Evolutionary conservation across 1,284 basidiomycete genomes (phyloP), one percentile per base, ranked within the genome.

Genomic region (Ganoderma boninense): DNA sequence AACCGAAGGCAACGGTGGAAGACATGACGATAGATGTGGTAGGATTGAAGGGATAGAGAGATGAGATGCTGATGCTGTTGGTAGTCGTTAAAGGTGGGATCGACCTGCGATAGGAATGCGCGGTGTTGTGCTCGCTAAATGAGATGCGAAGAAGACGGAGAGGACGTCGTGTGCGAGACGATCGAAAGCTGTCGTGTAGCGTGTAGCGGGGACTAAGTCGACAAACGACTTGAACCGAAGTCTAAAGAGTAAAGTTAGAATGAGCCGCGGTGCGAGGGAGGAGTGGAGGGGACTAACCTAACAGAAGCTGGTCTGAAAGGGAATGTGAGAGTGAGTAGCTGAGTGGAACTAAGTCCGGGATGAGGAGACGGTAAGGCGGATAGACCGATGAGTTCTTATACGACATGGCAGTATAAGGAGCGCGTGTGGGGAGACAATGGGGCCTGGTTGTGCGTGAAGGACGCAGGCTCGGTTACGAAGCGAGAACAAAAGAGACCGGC

Each of bases 91-190:
- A 76, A 73, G 74, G 46, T 77, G 75, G 81, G 62, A 83, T 92
- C 91, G 91, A 85, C 89, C 91, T 85, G 91, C 91, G 91, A 92
- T 89, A 59, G 80, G 76, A 75, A 74, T 61, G 70, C 68, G 75
- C 70, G 73, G 73, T 71, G 61, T 76, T 72, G 65, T 75, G 67
- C 76, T 71, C 75, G 75, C 75, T 75, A 74, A 74, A 74, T 73
- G 72, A 76, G 76, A 74, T 75, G 76, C 74, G 74, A 76, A 74
- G 68, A 65, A 69, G 68, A 73, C 64, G 67, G 72, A 66, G 66
- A 68, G 40, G 66, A 62, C 69, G 74, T 69, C 69, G 40, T 46
- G 32, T 38, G 18, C 20, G 70, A 72, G 67, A 38, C 70, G 70
- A 68, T 68, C 66, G 73, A 71, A 75, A 52, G 69, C 65, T 69